Evolutionary conservation across 2,329 filamentous ascomycete genomes (phyloP).

Genomic region (Exserohilum rostratum): DNA sequence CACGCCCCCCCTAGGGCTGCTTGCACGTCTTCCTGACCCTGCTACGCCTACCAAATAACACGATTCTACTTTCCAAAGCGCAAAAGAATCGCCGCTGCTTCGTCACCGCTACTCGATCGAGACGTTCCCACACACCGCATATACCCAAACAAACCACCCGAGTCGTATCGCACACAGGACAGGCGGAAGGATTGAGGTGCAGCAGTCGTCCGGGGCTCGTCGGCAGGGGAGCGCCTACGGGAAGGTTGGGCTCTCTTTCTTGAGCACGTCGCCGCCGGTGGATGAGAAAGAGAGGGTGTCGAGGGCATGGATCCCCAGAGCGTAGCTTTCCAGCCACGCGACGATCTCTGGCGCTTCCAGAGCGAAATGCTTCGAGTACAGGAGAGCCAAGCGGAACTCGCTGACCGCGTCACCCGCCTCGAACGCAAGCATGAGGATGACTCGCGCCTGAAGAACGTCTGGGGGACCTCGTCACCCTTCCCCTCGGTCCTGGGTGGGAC

Average conservation of each 20-base stretch:
- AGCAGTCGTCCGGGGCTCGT: slow-evolving; percentile 16
- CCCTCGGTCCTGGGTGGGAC: slow-evolving; percentile 83
- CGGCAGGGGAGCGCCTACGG: slow-evolving; percentile 19
- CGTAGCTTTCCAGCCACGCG: slow-evolving; percentile 65
- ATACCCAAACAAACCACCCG: neutral
- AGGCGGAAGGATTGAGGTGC: slow-evolving; percentile 11
- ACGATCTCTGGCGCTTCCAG: slow-evolving; percentile 69
- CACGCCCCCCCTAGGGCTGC: neutral
- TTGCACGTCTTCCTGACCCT: neutral
- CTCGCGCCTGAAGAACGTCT: slow-evolving; percentile 78
- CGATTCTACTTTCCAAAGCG: neutral
- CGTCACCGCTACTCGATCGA: neutral
- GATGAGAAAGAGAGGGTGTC: slow-evolving; percentile 30
- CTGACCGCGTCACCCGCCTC: slow-evolving; percentile 65
- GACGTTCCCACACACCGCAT: slow-evolving; percentile 1
- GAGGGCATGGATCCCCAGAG: slow-evolving; percentile 67
- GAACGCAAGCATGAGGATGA: slow-evolving; percentile 69
- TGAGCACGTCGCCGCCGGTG: slow-evolving; percentile 32
- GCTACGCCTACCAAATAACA: neutral
- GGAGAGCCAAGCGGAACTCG: slow-evolving; percentile 65
- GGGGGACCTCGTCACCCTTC: slow-evolving; percentile 84
- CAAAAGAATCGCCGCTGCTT: neutral
- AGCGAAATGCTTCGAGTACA: slow-evolving; percentile 67
- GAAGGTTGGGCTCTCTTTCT: slow-evolving; percentile 29
- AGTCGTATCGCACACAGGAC: neutral